Percentiles rank a stretch among this genome's conserved stretches.
Conservation (phyloP, 2,329 filamentous ascomycete genomes). For the Cytospora chrysosperma region DNA sequence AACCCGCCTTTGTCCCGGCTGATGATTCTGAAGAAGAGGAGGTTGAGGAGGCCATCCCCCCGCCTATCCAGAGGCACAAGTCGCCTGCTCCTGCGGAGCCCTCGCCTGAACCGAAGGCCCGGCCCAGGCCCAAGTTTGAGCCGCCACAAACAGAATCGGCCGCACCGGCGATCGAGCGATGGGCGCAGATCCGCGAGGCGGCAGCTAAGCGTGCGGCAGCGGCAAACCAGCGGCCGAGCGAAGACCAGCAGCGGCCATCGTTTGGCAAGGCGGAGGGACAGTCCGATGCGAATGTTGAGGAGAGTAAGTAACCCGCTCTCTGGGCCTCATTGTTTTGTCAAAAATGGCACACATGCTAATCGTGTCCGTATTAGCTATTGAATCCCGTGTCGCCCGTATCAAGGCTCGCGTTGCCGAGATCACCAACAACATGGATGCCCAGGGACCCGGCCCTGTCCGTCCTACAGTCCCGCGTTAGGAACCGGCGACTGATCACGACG, state of each 20-base stretch:
- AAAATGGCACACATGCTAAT: constrained; percentile 28
- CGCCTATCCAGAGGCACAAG: constrained; percentile 49
- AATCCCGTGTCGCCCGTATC: constrained; percentile 94
- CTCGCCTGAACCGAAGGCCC: constrained; percentile 33
- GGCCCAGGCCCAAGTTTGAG: constrained; percentile 28
- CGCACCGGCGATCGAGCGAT: constrained; percentile 67
- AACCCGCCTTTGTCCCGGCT: constrained; percentile 72
- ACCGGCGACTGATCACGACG: constrained; percentile 18
- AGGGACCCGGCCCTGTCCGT: constrained; percentile 38
- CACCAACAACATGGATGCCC: constrained; percentile 75
- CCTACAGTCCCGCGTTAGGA: constrained; percentile 37
- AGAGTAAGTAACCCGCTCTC: constrained; percentile 63
- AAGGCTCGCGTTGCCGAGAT: constrained; percentile 95
- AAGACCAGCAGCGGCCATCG: constrained; percentile 55
- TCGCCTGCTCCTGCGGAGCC: constrained; percentile 33
- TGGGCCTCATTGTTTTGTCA: no score
- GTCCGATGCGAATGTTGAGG: constrained; percentile 84
- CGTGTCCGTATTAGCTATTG: constrained; percentile 66
- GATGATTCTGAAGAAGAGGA: constrained; percentile 46
- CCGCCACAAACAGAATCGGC: constrained; percentile 30
- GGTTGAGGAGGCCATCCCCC: constrained; percentile 48
- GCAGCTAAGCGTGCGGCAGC: constrained; percentile 76
- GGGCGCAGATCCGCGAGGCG: constrained; percentile 95
- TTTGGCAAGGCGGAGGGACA: constrained; percentile 8
- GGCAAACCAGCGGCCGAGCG: constrained; percentile 45